These are phyloP conservation scores for Daldinia eschscholtzii DNA, from an alignment of 2,329 filamentous ascomycete species.

Conservation along the genomic window DNA sequence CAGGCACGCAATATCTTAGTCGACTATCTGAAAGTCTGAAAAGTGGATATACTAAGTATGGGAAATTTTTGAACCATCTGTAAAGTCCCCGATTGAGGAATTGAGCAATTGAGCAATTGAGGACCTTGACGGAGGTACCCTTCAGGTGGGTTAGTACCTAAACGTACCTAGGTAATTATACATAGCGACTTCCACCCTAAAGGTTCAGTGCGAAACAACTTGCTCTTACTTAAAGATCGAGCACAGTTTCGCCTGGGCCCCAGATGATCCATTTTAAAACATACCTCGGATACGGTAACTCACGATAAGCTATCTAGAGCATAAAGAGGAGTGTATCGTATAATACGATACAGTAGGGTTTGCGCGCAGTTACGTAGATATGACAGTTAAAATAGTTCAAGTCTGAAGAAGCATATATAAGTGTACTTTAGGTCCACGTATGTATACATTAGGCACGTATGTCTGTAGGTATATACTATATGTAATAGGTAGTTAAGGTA, in stretches of 20 bases:
- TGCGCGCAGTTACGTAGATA: slow-evolving; percentile 4
- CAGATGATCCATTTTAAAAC: neutral
- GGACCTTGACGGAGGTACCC: slow-evolving; percentile 41
- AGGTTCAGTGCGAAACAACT: neutral
- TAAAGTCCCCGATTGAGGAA: slow-evolving; percentile 32
- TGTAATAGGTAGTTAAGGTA: slow-evolving; percentile 11
- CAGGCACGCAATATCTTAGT: slow-evolving; percentile 37
- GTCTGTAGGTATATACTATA: neutral
- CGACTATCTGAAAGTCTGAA: slow-evolving; percentile 44
- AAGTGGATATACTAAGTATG: slow-evolving; percentile 41
- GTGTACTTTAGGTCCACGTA: neutral
- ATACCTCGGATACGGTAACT: slow-evolving; percentile 11
- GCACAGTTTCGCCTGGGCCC: slow-evolving; percentile 10
- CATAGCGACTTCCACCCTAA: neutral
- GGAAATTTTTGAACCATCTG: slow-evolving; percentile 36
- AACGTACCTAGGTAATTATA: neutral
- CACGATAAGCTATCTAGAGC: slow-evolving; percentile 29
- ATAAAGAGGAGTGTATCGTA: neutral
- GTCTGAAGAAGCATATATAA: neutral
- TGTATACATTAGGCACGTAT: neutral
- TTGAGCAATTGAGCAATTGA: slow-evolving; percentile 32
- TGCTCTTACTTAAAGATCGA: neutral
- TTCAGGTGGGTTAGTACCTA: slow-evolving; percentile 24
- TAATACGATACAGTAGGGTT: slow-evolving; percentile 3
- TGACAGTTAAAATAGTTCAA: too few species aligned